Evolutionary conservation across 345 rosid species (phyloP), one percentile per base, ranked within the genome.

Genomic region (Erodium maritimum): DNA sequence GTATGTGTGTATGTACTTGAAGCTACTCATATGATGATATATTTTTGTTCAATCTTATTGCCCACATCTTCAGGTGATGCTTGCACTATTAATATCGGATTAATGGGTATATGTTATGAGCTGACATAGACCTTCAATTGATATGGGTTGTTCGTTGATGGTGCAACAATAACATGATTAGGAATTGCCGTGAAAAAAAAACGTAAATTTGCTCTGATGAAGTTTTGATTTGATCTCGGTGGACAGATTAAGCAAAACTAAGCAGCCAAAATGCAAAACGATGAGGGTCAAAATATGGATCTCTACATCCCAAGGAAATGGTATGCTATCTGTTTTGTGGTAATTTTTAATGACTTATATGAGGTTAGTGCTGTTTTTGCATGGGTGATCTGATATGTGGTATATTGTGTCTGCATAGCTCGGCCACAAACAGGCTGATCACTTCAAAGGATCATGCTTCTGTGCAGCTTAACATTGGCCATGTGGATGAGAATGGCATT

Each of bases 281-380:
- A 93, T 23, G 96, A 86, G 65, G 98, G 96, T 3, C 77, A 81
- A 3, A 70, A 74, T 69, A 88, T 86, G 67, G 96, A 91, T 67
- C 89, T 91, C 8, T 88, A 84, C 84, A 86, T 84, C 74, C 96
- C 96, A 18, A 81, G 98, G 66, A 91, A 91, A 65, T 88, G 96
- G 96, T 91, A 72, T 22, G 1, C 5, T 29, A 1, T 29, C 5
- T 29, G 37, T 29, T 29, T 5, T 29, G 37, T 29, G 37, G 9
- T 29, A 5, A 29, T 6, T 10, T 58, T 5, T 1, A 5, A 33
- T 51, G 14, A 2, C 19, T 2, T 1, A 1, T 58, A 12, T 21
- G 50, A 14, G 9, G 37, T 29, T 25, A 2, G 37, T 29, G 37
- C 13, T 19, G 24, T 14, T 12, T 48, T 14, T 2, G 5, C 0